Evolutionary conservation across 1,139 yeast species (phyloP).

Genomic region (Nematodospora anomalae): DNA sequence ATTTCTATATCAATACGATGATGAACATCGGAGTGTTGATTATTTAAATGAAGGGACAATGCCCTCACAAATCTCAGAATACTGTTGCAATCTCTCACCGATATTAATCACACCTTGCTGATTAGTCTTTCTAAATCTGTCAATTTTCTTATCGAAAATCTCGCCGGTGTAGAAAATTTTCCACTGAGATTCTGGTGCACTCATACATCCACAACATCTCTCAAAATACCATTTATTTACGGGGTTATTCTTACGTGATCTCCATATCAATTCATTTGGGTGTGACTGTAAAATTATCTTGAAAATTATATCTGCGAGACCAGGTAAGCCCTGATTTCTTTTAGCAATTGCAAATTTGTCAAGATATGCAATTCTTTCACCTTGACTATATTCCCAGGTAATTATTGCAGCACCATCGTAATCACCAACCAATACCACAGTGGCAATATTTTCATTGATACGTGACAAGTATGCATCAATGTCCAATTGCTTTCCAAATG

Average conservation of each 20-base stretch:
- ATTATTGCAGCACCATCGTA: constrained; percentile 94
- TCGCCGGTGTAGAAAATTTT: constrained; percentile 68
- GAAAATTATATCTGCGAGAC: constrained; percentile 90
- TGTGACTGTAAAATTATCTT: constrained; percentile 72
- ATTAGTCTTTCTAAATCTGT: constrained; percentile 16
- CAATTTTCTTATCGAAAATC: constrained; percentile 38
- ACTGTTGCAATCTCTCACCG: constrained; percentile 27
- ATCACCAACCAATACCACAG: constrained; percentile 83
- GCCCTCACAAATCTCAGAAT: constrained; percentile 32
- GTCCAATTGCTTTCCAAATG: constrained; percentile 73
- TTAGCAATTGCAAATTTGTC: constrained; percentile 92
- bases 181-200: constrained; percentile 59
- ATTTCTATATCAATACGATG: too few species aligned
- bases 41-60: constrained; percentile 35
- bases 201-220: constrained; percentile 72
- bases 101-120: constrained; percentile 27
- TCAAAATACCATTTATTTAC: constrained; percentile 98
- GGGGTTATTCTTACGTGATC: constrained; percentile 82
- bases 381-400: constrained; percentile 58
- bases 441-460: constrained; percentile 65
- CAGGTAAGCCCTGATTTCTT: constrained; percentile 83
- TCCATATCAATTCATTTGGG: constrained; percentile 80
- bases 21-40: too few species aligned
- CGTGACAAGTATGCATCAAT: constrained; percentile 63
- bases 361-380: constrained; percentile 57